Evolutionary conservation across 352 stramenopile species (phyloP).

Genomic region (Phytophthora sojae): DNA sequence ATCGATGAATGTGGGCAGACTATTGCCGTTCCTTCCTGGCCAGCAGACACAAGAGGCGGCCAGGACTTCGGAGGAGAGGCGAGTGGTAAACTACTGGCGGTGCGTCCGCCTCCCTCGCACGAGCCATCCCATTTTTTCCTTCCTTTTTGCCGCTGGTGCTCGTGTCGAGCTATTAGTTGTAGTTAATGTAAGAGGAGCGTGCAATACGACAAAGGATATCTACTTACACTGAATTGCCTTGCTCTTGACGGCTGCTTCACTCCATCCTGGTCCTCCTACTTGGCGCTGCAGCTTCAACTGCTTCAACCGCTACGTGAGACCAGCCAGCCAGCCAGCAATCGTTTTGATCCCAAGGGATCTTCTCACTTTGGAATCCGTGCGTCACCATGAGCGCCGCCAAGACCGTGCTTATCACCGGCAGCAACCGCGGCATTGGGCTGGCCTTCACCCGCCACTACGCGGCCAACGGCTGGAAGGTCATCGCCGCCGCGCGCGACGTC

Average conservation of each 20-base stretch:
- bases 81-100: constrained; percentile 17
- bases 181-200: constrained; percentile 46
- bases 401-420: constrained; percentile 69
- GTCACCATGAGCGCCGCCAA: constrained; percentile 36
- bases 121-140: constrained; percentile 25
- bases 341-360: background rate
- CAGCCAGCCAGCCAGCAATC: background rate
- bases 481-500: constrained; percentile 53
- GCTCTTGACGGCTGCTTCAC: too few species aligned
- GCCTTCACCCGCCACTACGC: constrained; percentile 56
- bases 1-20: constrained; percentile 4
- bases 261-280: background rate
- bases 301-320: background rate
- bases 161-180: constrained; percentile 43
- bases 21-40: constrained; percentile 8
- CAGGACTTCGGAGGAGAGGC: constrained; percentile 18
- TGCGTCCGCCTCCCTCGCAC: constrained; percentile 11
- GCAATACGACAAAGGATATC: constrained; percentile 40
- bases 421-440: constrained; percentile 65
- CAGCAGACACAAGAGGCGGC: constrained; percentile 1
- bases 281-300: background rate
- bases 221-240: constrained; percentile 13
- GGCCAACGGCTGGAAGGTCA: constrained; percentile 56
- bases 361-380: constrained; percentile 17
- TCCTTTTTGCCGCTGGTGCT: constrained; percentile 39